phyloP scores from a whole-genome alignment of 352 stramenopile species.

The Phytophthora constricta region DNA sequence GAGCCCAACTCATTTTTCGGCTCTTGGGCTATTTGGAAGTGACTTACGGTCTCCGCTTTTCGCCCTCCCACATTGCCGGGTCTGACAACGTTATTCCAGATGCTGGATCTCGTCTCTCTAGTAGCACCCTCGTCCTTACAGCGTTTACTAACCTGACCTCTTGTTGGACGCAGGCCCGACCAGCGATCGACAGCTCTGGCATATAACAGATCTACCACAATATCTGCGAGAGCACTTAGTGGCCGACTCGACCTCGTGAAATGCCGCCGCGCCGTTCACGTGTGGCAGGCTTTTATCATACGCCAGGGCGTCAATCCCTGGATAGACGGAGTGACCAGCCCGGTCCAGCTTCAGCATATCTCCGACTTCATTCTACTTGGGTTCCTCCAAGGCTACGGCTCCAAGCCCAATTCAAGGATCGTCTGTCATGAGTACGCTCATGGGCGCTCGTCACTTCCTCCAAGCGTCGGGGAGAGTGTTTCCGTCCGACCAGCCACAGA shows the following conservation, averaged over 20 bases:
- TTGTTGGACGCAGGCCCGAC: neutral
- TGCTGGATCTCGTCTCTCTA: neutral
- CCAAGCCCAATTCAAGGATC: neutral
- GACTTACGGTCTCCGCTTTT: neutral
- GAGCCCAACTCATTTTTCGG: constrained; percentile 1
- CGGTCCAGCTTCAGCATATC: neutral
- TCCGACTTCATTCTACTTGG: constrained; percentile 1
- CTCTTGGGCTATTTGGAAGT: constrained; percentile 1
- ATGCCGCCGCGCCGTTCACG: too few species aligned
- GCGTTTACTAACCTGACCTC: neutral
- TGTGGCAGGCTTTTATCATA: too few species aligned
- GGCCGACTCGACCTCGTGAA: too few species aligned
- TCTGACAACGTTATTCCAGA: neutral
- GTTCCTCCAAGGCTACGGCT: neutral
- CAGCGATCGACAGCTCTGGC: too few species aligned
- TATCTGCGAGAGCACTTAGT: too few species aligned
- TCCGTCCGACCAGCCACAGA: neutral
- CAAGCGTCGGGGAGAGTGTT: neutral
- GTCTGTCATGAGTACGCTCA: neutral
- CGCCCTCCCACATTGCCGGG: neutral
- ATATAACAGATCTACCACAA: too few species aligned
- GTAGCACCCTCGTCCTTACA: neutral
- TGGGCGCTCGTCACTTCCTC: neutral
- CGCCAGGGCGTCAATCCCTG: too few species aligned
- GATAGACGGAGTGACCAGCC: too few species aligned